Percentiles rank a stretch among this genome's conserved stretches.
Evolutionary conservation across 805 yeast species (phyloP).

Genomic region (Candida silvicultrix): DNA sequence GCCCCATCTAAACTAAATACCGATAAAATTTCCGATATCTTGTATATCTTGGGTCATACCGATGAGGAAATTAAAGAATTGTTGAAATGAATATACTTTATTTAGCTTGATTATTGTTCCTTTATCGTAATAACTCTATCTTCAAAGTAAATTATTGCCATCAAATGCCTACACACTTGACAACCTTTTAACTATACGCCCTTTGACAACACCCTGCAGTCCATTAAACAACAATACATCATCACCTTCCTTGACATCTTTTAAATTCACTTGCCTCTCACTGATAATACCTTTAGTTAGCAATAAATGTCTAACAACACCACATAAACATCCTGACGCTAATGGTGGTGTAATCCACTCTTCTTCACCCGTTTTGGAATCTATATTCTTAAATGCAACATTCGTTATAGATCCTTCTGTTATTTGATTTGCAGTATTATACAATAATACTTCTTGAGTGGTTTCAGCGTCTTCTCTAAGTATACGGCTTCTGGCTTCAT

Average conservation of each 20-base stretch:
- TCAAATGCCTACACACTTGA: too few relatives aligned
- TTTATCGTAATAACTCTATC: too few relatives aligned
- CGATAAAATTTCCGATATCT: conserved; percentile 61
- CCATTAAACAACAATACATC: conserved; percentile 75
- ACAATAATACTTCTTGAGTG: conserved; percentile 64
- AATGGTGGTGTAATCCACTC: conserved; percentile 81
- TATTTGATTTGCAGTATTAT: conserved; percentile 51
- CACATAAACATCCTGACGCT: conserved; percentile 76
- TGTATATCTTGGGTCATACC: conserved; percentile 73
- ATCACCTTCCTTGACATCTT: conserved; percentile 56
- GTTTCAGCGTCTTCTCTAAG: conserved; percentile 25
- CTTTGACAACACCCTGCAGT: conserved; percentile 71
- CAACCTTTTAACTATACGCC: conserved; percentile 38
- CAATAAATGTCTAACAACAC: conserved; percentile 67
- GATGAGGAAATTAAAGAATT: conserved; percentile 41
- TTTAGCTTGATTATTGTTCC: conserved; percentile 10
- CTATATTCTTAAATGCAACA: conserved; percentile 47
- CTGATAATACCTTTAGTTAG: conserved; percentile 44
- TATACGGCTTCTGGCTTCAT: conserved; percentile 48
- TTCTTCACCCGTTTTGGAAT: conserved; percentile 22
- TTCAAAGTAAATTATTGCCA: too few relatives aligned
- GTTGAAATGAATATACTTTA: conserved; percentile 3
- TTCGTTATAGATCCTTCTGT: conserved; percentile 84
- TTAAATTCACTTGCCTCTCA: conserved; percentile 43
- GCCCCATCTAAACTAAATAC: conserved; percentile 85